A percentile compares a stretch with the other conserved stretches of the same genome.
Conservation (phyloP, 2,329 filamentous ascomycete genomes). For the Fusarium redolens region DNA sequence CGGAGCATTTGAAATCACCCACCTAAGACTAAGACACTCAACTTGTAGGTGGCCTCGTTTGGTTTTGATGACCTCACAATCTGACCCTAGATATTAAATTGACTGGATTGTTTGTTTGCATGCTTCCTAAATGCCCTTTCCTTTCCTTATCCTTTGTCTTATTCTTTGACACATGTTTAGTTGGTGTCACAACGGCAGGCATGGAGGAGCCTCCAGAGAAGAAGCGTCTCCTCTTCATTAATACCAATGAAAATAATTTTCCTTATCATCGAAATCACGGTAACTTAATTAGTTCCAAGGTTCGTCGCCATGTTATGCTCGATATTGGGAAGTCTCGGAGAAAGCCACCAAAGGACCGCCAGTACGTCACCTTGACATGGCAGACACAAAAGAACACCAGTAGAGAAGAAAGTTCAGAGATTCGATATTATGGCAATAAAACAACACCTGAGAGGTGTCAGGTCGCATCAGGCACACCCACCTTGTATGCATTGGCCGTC, state of each 20-base stretch:
- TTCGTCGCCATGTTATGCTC: conserved; percentile 11
- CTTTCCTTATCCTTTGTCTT: background rate
- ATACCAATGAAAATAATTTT: background rate
- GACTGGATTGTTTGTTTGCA: rapidly evolving
- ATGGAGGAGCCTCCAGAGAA: background rate
- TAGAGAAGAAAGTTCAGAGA: background rate
- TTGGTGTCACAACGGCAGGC: background rate
- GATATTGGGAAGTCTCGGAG: conserved; percentile 10
- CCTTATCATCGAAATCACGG: background rate
- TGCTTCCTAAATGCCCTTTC: background rate
- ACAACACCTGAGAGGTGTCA: background rate
- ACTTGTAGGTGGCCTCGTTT: background rate
- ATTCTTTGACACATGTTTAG: background rate
- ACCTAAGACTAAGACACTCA: background rate
- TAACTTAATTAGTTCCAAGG: background rate
- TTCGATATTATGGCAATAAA: background rate
- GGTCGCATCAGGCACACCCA: background rate
- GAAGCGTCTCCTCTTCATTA: conserved; percentile 1
- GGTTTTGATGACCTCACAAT: background rate
- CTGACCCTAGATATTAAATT: background rate
- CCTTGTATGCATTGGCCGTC: background rate
- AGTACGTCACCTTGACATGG: conserved; percentile 1
- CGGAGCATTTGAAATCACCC: conserved; percentile 4
- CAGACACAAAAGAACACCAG: background rate
- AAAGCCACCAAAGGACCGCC: background rate